These are phyloP conservation scores for Wickerhamiella sorbophila DNA, from an alignment of 805 yeast genomes.

Conservation along the genomic window DNA sequence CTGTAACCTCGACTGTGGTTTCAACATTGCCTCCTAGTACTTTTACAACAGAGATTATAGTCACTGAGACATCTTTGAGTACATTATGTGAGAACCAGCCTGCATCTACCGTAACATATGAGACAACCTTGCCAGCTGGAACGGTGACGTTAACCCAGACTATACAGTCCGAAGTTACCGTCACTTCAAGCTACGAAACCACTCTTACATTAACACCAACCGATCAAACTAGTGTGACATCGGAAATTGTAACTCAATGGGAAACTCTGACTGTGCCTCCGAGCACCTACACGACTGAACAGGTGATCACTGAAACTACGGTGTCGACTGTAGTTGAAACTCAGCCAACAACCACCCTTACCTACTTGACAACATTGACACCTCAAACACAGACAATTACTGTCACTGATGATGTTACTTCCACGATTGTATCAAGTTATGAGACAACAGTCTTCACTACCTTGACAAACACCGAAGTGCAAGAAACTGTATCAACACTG, in stretches of 20 bases:
- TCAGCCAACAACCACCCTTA: not conserved
- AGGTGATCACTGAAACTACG: not conserved
- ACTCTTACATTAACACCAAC: not conserved
- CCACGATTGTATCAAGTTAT: not conserved
- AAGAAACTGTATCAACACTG: not conserved
- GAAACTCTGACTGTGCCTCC: not conserved
- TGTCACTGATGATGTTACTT: not conserved
- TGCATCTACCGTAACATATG: not conserved
- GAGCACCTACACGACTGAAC: not conserved
- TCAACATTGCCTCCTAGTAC: not conserved
- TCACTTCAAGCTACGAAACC: not conserved
- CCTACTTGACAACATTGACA: not conserved
- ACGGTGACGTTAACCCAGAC: not conserved
- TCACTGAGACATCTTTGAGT: not conserved
- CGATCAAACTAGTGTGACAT: not conserved
- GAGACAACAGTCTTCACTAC: not conserved
- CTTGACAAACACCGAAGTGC: not conserved
- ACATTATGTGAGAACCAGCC: not conserved
- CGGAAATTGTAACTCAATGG: not conserved
- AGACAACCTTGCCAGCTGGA: not conserved
- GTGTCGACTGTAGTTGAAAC: not conserved
- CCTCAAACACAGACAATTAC: not conserved
- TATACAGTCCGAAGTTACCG: not conserved
- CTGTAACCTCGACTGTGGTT: not conserved
- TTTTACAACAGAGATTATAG: not conserved